Evolutionary conservation across 2,329 filamentous ascomycete species (phyloP).

Genomic region (Fusarium nodosum): DNA sequence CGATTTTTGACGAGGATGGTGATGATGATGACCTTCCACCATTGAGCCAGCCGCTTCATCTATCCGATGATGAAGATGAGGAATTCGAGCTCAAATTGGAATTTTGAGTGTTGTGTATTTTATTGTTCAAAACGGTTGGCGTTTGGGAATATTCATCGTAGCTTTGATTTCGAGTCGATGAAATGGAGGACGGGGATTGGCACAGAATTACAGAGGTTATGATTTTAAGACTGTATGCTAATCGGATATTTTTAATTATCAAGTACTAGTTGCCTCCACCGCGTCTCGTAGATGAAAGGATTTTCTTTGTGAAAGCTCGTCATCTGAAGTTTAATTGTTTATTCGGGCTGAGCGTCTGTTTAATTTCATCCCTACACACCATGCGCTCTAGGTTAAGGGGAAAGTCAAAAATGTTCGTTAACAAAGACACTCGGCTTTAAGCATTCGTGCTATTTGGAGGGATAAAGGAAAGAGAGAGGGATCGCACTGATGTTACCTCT

Average conservation of each 20-base stretch:
- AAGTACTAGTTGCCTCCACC: neutral
- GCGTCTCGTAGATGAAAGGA: conserved; percentile 5
- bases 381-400: conserved; percentile 16
- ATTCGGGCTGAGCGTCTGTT: neutral
- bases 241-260: conserved; percentile 1
- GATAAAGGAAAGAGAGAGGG: neutral
- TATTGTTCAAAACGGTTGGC: conserved; percentile 38
- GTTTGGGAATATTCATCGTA: conserved; percentile 32
- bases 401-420: neutral
- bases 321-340: neutral
- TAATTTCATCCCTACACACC: neutral
- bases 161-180: conserved; percentile 3
- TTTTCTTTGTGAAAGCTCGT: conserved; percentile 6
- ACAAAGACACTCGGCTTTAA: neutral
- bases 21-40: conserved; percentile 53
- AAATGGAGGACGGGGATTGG: conserved; percentile 18
- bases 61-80: conserved; percentile 63
- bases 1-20: conserved; percentile 69
- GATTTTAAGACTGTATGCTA: conserved; percentile 8
- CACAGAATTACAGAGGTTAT: neutral
- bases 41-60: conserved; percentile 39
- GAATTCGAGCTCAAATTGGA: conserved; percentile 69
- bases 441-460: neutral
- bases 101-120: conserved; percentile 40
- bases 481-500: fast-evolving